phyloP scores from a whole-genome alignment of 2,329 filamentous ascomycete genomes.

The Apiospora saccharicola region DNA sequence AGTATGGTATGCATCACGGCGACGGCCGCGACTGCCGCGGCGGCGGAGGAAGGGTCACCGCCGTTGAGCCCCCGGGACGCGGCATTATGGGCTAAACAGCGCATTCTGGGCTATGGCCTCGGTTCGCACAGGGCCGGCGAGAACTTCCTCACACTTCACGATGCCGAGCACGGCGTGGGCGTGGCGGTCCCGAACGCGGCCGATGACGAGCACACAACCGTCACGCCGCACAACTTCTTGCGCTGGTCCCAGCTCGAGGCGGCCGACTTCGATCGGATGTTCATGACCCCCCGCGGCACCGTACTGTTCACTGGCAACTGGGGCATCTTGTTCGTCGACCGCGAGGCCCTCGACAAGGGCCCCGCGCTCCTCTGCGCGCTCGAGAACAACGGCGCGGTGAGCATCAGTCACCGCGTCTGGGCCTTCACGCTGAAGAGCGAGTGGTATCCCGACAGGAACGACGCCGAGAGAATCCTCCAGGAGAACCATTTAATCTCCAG shows the following conservation, averaged over 20 bases:
- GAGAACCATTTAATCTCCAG: background rate
- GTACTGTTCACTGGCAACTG: background rate
- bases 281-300: background rate
- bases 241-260: background rate
- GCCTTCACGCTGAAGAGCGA: background rate
- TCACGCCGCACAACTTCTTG: background rate
- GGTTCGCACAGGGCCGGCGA: background rate
- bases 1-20: background rate
- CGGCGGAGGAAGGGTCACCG: background rate
- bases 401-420: background rate
- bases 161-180: background rate
- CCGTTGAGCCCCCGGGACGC: background rate
- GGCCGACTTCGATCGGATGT: background rate
- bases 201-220: too few relatives aligned
- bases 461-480: background rate
- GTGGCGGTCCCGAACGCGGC: background rate
- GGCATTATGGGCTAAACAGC: slow-evolving; percentile 16
- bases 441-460: background rate
- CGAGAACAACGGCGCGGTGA: background rate
- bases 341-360: background rate
- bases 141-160: too few relatives aligned
- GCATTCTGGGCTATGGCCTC: background rate
- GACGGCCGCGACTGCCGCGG: background rate
- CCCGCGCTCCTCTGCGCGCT: background rate
- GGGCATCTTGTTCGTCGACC: background rate